These are phyloP conservation scores for Neoboletus subvelutipes DNA, from an alignment of 768 basidiomycete genomes.

Conservation along the genomic window DNA sequence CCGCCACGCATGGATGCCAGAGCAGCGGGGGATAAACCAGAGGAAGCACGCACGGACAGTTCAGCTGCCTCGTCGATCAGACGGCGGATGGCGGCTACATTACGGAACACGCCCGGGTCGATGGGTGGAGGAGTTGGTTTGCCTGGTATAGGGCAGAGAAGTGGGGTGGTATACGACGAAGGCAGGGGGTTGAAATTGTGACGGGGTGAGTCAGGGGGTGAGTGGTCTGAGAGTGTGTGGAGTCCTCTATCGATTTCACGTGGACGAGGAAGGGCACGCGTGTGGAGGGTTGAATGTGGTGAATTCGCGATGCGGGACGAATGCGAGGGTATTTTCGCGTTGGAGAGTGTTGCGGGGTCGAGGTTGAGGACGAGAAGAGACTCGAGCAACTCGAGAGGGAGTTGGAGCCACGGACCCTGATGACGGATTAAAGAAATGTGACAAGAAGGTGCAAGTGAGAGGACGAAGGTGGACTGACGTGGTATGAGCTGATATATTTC, in stretches of 20 bases:
- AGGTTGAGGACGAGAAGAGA: constrained; percentile 76
- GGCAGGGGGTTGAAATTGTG: constrained; percentile 36
- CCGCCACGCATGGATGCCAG: constrained; percentile 60
- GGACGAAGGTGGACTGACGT: constrained; percentile 72
- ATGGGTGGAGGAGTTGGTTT: constrained; percentile 82
- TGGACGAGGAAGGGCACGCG: constrained; percentile 25
- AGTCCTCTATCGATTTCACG: constrained; percentile 46
- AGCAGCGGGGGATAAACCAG: constrained; percentile 75
- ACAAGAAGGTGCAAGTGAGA: background rate
- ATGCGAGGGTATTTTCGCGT: constrained; percentile 44
- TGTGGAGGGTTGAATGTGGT: background rate
- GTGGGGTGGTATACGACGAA: constrained; percentile 37
- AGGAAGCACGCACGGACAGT: constrained; percentile 83
- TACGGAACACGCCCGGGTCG: constrained; percentile 84
- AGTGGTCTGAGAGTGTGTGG: constrained; percentile 32
- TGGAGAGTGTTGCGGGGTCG: constrained; percentile 63
- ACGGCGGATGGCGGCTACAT: constrained; percentile 68
- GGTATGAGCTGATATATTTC: constrained; percentile 90
- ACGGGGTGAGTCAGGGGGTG: constrained; percentile 48
- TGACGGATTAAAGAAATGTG: background rate
- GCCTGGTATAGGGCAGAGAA: constrained; percentile 57
- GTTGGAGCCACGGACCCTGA: constrained; percentile 90
- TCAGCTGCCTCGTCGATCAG: constrained; percentile 91
- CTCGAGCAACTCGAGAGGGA: constrained; percentile 83
- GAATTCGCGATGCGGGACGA: constrained; percentile 24